Percentiles rank a stretch among this genome's conserved stretches.
Conservation (phyloP, 2,329 filamentous ascomycete species). For the Corniculantispora saksenae region DNA sequence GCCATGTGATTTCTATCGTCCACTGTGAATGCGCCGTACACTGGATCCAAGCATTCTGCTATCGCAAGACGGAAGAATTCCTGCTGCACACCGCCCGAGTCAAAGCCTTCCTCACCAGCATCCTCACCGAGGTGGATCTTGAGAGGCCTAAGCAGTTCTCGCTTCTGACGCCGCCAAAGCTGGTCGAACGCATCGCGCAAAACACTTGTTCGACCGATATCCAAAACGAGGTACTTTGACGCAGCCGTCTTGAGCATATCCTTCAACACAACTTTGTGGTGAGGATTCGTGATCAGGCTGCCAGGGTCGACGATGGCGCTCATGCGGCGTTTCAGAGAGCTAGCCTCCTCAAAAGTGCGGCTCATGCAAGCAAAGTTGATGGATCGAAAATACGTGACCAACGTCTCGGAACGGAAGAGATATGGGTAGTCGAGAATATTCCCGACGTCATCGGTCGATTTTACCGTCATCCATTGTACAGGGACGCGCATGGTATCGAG, state of each 20-base stretch:
- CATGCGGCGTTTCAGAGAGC: conserved; percentile 57
- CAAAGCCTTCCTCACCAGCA: conserved; percentile 82
- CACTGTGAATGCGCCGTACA: conserved; percentile 77
- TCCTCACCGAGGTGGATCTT: conserved; percentile 86
- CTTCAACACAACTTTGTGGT: conserved; percentile 62
- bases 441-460: conserved; percentile 60
- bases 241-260: conserved; percentile 66
- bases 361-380: conserved; percentile 89
- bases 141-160: conserved; percentile 80
- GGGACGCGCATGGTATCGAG: conserved; percentile 76
- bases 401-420: conserved; percentile 70
- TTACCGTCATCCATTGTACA: conserved; percentile 66
- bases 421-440: conserved; percentile 82
- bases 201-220: conserved; percentile 67
- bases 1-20: conserved; percentile 76
- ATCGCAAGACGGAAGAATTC: conserved; percentile 91
- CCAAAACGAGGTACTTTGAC: conserved; percentile 69
- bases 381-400: conserved; percentile 83
- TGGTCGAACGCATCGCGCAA: conserved; percentile 80
- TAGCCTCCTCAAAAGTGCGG: conserved; percentile 71
- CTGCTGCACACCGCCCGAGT: conserved; percentile 93
- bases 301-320: conserved; percentile 55
- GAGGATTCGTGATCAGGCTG: conserved; percentile 55
- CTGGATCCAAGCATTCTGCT: conserved; percentile 74
- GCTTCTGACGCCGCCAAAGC: conserved; percentile 80